Base-by-base conservation (phyloP, 2,329 filamentous ascomycete species). In the Sphaerulina populicola region DNA sequence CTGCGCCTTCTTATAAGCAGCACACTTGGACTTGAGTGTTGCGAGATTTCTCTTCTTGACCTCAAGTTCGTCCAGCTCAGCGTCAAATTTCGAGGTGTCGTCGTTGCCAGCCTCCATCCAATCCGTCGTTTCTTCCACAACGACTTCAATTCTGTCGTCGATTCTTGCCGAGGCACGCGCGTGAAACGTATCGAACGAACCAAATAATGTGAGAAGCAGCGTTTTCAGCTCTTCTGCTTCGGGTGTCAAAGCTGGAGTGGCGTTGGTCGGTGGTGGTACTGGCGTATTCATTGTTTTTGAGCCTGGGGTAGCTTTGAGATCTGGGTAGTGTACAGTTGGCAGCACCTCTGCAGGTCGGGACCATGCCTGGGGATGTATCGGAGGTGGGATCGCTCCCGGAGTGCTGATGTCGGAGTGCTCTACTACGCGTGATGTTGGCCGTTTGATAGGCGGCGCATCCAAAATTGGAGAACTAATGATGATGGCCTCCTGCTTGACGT, bases 101-200 rank as follows among this genome's bases (percentile, higher is more conserved):
- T 57, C 57, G 8, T 53, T 39, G 18, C 55, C 59, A 10, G 58
- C 44, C 9, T 63, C 62, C 41, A 60, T 45, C 7, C 38, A 48
- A 6, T 59, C 49, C 1, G 56, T 57, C 14, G 61, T 54, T 8
- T 59, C 59, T 4, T 61, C 55, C 30, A 47, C 42, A 4, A 64
- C 44, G 14, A 44, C 43, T 6, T 64, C 61, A 5, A 54, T 36
- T 31, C 50, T 53, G 8, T 46, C 52, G 21, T 59, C 37, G 6
- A 65, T 48, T 4, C 42, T 29, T 4, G 53, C 29, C 10, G 55
- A 7, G 10, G 59, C 51, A 2, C 52, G 44, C 3, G 55, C 37
- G n/a, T 59, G 56, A 8, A 56, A 46, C 6, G 43, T 35, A 7
- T 59, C 57, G 15, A 62, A 53, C 18, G 56, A 41, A 7, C 53